A percentile compares a stretch with the other conserved stretches of the same genome.
phyloP scores from a whole-genome alignment of 345 rosid species.

The Salix suchowensis region DNA sequence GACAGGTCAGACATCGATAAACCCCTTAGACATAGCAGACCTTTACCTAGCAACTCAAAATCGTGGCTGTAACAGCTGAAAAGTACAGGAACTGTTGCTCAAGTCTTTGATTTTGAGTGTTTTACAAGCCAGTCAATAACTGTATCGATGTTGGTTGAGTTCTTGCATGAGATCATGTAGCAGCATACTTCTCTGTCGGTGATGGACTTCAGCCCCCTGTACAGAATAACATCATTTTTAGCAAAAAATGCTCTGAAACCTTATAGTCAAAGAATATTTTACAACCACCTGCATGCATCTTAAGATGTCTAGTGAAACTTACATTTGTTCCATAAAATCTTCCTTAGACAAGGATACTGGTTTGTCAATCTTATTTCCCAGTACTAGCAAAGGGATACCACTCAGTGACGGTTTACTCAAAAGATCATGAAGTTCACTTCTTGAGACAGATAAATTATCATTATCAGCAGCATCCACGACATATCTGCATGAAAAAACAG shows the following conservation, averaged over 20 bases:
- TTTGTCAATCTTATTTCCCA: constrained; percentile 73
- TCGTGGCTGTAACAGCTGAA: neutral
- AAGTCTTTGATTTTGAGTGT: constrained; percentile 66
- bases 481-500: constrained; percentile 33
- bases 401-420: constrained; percentile 56
- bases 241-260: neutral
- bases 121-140: constrained; percentile 73
- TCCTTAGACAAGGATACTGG: constrained; percentile 58
- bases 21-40: constrained; percentile 15
- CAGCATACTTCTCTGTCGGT: constrained; percentile 60
- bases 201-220: constrained; percentile 59
- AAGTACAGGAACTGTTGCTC: constrained; percentile 15
- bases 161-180: constrained; percentile 74
- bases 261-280: neutral
- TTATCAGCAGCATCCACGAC: constrained; percentile 71
- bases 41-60: neutral
- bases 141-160: constrained; percentile 60
- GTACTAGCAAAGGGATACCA: constrained; percentile 64
- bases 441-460: constrained; percentile 57
- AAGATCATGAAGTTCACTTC: constrained; percentile 67
- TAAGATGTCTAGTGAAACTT: constrained; percentile 13
- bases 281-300: neutral
- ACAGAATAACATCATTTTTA: neutral
- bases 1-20: constrained; percentile 12
- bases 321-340: constrained; percentile 52